Evolutionary conservation across 805 yeast genomes (phyloP), one percentile per base, ranked within the genome.

Genomic region (Wickerhamomyces sydowiorum): DNA sequence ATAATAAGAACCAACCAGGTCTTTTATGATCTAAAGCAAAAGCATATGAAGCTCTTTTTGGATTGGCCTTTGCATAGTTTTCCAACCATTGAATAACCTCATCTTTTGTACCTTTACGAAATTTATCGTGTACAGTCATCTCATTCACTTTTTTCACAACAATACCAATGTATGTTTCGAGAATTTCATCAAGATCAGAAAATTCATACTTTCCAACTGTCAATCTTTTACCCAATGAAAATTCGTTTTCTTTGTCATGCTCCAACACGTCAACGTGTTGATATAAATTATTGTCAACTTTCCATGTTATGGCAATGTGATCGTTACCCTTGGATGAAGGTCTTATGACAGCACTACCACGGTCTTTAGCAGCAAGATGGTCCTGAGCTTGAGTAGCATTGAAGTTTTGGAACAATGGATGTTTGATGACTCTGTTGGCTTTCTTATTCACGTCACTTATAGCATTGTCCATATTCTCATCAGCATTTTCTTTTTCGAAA

Each of bases 271-370:
- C 93, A 49, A 93, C 69, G 60, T 93, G 98, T 61, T 93, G 98
- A 66, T 84, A 93, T 47, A 91, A 66, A 59, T 82, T 85, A 58
- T 86, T 91, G 45, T 86, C 93, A 36, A 93, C 90, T 61, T 93
- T 93, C 97, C 98, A 93, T 0, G 99, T 91, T 33, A 91, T 82
- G 3, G 96, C 89, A 52, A 93, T 72, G 62, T 82, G 96, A 48
- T 87, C 86, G 37, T 76, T 72, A 34, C 99, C 99, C 48, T 82
- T 79, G 9, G 96, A 87, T 0, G 97, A 88, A 17, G 98, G 99
- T 52, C 99, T 77, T 42, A 93, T 85, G 18, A 93, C 96, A 65
- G 88, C 77, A 52, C 87, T 96, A 40, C 99, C 99, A 49, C 90
- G 82, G 34, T 82, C 77, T 59, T 84, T 76, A 20, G 96, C 86